phyloP scores from a whole-genome alignment of 768 basidiomycete species.

The Hypholoma fasciculare region DNA sequence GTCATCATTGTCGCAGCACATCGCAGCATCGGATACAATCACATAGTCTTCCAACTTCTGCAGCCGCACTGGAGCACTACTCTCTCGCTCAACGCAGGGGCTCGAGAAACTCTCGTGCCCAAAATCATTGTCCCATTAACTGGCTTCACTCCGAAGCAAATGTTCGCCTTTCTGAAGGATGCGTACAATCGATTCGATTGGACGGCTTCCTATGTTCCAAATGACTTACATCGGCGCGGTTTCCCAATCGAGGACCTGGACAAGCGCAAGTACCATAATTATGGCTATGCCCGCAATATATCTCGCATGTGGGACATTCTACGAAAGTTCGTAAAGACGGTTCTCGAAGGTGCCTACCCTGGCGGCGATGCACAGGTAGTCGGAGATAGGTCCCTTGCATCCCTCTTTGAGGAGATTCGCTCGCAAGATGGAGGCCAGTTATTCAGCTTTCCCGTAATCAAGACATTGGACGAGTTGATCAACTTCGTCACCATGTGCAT shows the following conservation, averaged over 20 bases:
- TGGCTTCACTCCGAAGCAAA: slow-evolving; percentile 16
- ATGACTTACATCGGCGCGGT: slow-evolving; percentile 25
- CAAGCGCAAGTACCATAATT: slow-evolving; percentile 27
- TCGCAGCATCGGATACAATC: slow-evolving; percentile 20
- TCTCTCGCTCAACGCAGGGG: slow-evolving; percentile 25
- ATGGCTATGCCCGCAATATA: slow-evolving; percentile 26
- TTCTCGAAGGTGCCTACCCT: slow-evolving; percentile 17
- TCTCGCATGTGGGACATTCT: slow-evolving; percentile 24
- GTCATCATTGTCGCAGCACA: slow-evolving; percentile 28
- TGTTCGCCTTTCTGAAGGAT: slow-evolving; percentile 17
- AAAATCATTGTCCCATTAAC: slow-evolving; percentile 21
- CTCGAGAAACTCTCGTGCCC: slow-evolving; percentile 25
- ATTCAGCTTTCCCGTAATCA: slow-evolving; percentile 23
- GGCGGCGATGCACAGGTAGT: slow-evolving; percentile 20
- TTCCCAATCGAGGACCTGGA: slow-evolving; percentile 24
- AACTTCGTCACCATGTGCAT: slow-evolving; percentile 31
- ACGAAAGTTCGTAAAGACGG: slow-evolving; percentile 22
- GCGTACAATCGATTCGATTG: slow-evolving; percentile 26
- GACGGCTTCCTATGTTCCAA: slow-evolving; percentile 24
- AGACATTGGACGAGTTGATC: slow-evolving; percentile 25
- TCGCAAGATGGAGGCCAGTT: slow-evolving; percentile 20
- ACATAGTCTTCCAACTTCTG: slow-evolving; percentile 25
- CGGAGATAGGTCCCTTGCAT: slow-evolving; percentile 16
- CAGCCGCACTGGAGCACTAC: slow-evolving; percentile 29
- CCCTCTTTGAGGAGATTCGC: slow-evolving; percentile 24